These are phyloP conservation scores for Vitis riparia DNA, from an alignment of 164 flowering plant species.

Conservation along the genomic window DNA sequence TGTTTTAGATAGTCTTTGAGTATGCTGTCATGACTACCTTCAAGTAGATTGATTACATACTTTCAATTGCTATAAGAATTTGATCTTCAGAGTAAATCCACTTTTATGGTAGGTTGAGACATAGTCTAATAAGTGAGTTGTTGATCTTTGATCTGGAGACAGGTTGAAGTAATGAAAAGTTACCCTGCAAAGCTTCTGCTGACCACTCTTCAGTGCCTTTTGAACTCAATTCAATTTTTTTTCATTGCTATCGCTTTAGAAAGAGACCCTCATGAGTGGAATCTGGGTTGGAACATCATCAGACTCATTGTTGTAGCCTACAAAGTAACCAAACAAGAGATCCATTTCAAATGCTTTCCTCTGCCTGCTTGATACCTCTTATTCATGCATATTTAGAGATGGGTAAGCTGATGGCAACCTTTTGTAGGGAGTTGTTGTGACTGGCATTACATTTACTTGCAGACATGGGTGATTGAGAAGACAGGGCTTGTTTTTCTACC, in stretches of 20 bases:
- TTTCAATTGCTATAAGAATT: no score
- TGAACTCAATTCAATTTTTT: constrained; percentile 25
- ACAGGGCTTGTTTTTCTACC: constrained; percentile 40
- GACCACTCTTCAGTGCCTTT: constrained; percentile 25
- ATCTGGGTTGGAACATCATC: constrained; percentile 29
- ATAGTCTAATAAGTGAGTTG: not conserved
- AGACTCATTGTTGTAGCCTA: constrained; percentile 21
- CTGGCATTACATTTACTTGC: constrained; percentile 29
- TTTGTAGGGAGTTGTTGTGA: constrained; percentile 36
- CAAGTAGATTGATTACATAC: no score
- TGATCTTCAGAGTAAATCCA: no score
- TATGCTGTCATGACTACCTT: no score
- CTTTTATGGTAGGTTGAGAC: no score
- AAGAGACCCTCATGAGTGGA: constrained; percentile 31
- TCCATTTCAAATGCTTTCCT: no score
- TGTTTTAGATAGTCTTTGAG: no score
- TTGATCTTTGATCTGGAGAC: not conserved
- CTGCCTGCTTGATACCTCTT: no score
- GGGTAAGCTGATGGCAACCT: not conserved
- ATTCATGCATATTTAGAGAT: not conserved
- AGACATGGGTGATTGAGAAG: constrained; percentile 34
- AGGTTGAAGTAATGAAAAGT: constrained; percentile 23
- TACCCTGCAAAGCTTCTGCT: constrained; percentile 29
- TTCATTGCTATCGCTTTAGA: constrained; percentile 23
- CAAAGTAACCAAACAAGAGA: constrained; percentile 17